phyloP scores from a whole-genome alignment of 768 basidiomycete genomes.

The Clavulina sp. region DNA sequence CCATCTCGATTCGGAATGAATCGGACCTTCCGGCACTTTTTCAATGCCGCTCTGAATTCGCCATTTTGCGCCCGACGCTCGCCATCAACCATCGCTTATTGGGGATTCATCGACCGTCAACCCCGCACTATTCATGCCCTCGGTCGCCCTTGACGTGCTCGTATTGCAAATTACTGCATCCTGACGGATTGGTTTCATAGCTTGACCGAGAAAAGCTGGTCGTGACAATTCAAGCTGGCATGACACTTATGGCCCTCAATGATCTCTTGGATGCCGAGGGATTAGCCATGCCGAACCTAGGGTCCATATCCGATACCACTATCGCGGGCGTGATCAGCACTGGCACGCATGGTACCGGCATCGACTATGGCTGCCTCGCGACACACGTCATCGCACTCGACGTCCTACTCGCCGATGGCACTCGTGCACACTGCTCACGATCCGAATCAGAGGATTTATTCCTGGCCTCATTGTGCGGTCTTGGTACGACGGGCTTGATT shows the following conservation, averaged over 20 bases:
- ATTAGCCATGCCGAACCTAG: slow-evolving; percentile 81
- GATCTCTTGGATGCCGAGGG: slow-evolving; percentile 39
- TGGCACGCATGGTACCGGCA: slow-evolving; percentile 86
- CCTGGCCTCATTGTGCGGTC: slow-evolving; percentile 73
- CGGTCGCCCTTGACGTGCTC: background rate
- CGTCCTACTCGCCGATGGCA: slow-evolving; percentile 60
- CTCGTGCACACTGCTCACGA: slow-evolving; percentile 43
- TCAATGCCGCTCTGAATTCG: no score
- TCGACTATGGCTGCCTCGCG: slow-evolving; percentile 62
- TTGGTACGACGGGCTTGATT: slow-evolving; percentile 83
- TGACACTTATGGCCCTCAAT: slow-evolving; percentile 62
- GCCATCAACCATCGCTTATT: background rate
- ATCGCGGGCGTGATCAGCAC: slow-evolving; percentile 85
- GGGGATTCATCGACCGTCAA: background rate
- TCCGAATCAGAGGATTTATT: slow-evolving; percentile 51
- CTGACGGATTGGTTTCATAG: no score
- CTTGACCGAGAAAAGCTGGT: slow-evolving; percentile 49
- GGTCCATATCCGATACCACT: slow-evolving; percentile 93
- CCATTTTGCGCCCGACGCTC: background rate
- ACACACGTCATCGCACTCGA: slow-evolving; percentile 60
- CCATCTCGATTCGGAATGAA: no score
- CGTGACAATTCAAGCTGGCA: slow-evolving; percentile 60
- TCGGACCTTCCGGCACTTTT: background rate
- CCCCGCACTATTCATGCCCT: background rate
- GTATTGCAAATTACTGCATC: background rate